Conservation (phyloP, 768 basidiomycete species). For the Hericium rajendrae region DNA sequence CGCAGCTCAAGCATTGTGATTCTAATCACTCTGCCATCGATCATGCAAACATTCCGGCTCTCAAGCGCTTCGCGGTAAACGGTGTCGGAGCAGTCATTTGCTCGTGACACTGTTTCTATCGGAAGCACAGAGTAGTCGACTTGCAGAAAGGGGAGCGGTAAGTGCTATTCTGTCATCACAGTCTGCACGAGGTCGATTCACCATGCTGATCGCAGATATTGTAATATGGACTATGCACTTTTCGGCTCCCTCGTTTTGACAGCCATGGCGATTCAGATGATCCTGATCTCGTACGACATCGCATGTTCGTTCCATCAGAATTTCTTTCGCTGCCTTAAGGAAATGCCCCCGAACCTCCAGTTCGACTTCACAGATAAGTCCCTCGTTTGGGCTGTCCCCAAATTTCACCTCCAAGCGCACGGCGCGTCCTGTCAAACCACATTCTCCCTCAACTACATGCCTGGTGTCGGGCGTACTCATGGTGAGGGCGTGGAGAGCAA, state of each 20-base stretch:
- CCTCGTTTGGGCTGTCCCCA: neutral
- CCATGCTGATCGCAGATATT: too few relatives aligned
- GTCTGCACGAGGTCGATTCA: too few relatives aligned
- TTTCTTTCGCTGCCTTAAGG: too few relatives aligned
- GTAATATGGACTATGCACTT: too few relatives aligned
- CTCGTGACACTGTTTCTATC: neutral
- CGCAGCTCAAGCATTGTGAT: too few relatives aligned
- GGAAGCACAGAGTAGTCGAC: neutral
- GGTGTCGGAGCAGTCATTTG: constrained; percentile 8
- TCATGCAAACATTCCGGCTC: neutral
- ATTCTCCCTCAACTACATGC: constrained; percentile 9
- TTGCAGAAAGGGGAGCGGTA: neutral
- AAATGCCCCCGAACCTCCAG: too few relatives aligned
- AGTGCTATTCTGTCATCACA: too few relatives aligned
- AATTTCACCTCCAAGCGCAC: constrained; percentile 15
- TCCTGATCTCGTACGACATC: neutral
- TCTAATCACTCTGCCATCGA: constrained; percentile 3
- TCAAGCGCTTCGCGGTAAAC: neutral
- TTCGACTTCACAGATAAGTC: neutral
- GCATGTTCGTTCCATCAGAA: neutral
- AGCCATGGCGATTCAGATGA: too few relatives aligned
- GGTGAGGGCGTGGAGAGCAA: constrained; percentile 14
- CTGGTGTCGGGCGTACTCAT: constrained; percentile 9
- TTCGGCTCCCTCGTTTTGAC: too few relatives aligned
- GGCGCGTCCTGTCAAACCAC: constrained; percentile 6